Conservation (phyloP, 1,139 yeast genomes). For the Lodderomyces margitis region DNA sequence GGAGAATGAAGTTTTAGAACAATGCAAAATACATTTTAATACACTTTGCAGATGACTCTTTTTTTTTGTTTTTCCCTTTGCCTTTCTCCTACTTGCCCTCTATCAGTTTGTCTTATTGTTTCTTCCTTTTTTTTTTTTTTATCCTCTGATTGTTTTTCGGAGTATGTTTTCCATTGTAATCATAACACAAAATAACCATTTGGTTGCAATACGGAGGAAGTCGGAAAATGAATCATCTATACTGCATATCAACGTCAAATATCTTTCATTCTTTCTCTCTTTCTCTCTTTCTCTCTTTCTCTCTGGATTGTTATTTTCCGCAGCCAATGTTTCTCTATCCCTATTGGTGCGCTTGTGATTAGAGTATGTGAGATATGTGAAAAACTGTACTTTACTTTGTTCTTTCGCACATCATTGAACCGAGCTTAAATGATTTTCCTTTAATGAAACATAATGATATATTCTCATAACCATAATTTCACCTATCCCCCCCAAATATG, state of each 20-base stretch:
- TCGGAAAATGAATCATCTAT: conserved; percentile 2
- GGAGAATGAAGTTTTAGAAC: not conserved
- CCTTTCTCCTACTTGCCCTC: too few species aligned
- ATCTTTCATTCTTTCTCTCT: too few species aligned
- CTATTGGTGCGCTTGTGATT: too few species aligned
- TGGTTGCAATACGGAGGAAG: not conserved
- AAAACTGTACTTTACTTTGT: too few species aligned
- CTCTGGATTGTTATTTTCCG: too few species aligned
- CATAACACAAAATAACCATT: not conserved
- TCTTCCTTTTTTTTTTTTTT: not conserved
- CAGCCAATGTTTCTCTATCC: too few species aligned
- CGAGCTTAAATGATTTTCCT: too few species aligned
- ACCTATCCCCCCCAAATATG: not conserved
- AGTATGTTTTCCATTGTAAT: not conserved
- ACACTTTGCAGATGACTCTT: conserved; percentile 2
- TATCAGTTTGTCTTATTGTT: not conserved
- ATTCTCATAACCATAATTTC: not conserved
- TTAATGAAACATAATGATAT: not conserved
- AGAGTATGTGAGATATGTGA: too few species aligned
- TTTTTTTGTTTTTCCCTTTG: too few species aligned
- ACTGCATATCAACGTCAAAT: too few species aligned
- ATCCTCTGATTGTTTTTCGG: not conserved
- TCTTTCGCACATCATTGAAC: not conserved
- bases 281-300: too few species aligned
- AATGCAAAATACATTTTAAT: not conserved